Percentiles rank a stretch among this genome's conserved stretches.
These are phyloP conservation scores for Wallacemonas collosoma DNA, from an alignment of 208 protist species.

Conservation along the genomic window DNA sequence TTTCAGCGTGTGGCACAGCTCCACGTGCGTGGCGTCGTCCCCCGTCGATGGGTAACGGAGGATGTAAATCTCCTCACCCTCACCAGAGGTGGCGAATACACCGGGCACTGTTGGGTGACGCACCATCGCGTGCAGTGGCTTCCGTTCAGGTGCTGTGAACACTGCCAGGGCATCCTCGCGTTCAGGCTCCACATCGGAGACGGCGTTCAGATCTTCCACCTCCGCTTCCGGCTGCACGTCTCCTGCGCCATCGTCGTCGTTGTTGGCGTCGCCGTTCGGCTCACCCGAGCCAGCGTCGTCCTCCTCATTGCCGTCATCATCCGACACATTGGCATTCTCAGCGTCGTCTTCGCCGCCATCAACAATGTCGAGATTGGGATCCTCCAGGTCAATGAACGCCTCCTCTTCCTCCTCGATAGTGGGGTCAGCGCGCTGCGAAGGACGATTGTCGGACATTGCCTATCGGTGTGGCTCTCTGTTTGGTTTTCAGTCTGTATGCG, in stretches of 20 bases:
- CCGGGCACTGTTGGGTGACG: conserved; percentile 41
- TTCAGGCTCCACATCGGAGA: conserved; percentile 74
- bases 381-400: conserved; percentile 86
- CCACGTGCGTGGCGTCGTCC: conserved; percentile 9
- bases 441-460: conserved; percentile 25
- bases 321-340: conserved; percentile 23
- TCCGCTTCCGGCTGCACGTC: conserved; percentile 30
- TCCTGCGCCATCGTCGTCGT: conserved; percentile 18
- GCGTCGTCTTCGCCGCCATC: conserved; percentile 48
- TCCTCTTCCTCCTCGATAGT: conserved; percentile 59
- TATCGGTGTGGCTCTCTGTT: not conserved
- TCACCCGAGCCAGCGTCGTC: not conserved
- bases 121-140: conserved; percentile 69
- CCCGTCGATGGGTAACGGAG: conserved; percentile 19
- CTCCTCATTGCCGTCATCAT: conserved; percentile 32
- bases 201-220: conserved; percentile 77
- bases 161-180: conserved; percentile 76
- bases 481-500: not conserved
- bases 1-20: conserved; percentile 38
- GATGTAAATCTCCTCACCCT: conserved; percentile 81
- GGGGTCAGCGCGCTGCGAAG: conserved; percentile 27
- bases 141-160: conserved; percentile 45
- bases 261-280: not conserved
- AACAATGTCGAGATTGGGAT: conserved; percentile 77
- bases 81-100: conserved; percentile 65